Percentiles rank a stretch among this genome's conserved stretches.
Evolutionary conservation across 1,284 basidiomycete species (phyloP).

Genomic region (Gymnopus androsaceus): DNA sequence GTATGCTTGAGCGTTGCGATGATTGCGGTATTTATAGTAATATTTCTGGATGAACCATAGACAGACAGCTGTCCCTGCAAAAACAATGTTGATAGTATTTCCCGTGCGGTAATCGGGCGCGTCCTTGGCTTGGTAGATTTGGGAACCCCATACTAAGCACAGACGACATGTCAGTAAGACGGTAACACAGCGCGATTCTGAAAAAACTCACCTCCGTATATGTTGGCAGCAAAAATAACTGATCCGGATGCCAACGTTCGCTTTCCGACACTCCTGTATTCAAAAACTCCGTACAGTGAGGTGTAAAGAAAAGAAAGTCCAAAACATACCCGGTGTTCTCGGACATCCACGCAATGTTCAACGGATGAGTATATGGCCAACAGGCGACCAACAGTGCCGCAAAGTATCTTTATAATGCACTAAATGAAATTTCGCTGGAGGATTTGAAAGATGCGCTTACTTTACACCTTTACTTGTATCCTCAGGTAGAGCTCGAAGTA

Average conservation of each 20-base stretch:
- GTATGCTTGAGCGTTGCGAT: constrained; percentile 23
- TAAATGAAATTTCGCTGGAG: neutral
- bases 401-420: constrained; percentile 25
- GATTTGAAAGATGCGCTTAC: constrained; percentile 15
- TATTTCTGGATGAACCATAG: constrained; percentile 38
- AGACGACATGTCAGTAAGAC: neutral
- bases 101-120: constrained; percentile 38
- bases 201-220: constrained; percentile 27
- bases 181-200: too few relatives aligned
- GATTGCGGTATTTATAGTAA: constrained; percentile 32
- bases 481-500: constrained; percentile 34
- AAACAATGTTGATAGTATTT: constrained; percentile 40
- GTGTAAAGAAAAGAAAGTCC: neutral
- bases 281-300: neutral
- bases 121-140: constrained; percentile 40
- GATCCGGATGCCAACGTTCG: constrained; percentile 37
- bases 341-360: constrained; percentile 43
- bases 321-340: constrained; percentile 35
- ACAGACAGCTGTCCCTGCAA: constrained; percentile 32
- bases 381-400: constrained; percentile 37
- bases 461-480: constrained; percentile 32
- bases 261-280: constrained; percentile 33
- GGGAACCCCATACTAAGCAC: constrained; percentile 30
- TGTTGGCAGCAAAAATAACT: constrained; percentile 38
- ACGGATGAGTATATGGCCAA: constrained; percentile 41